Percentiles rank a stretch among this genome's conserved stretches.
These are phyloP conservation scores for Ramaria sp. DNA, from an alignment of 768 basidiomycete genomes.

Conservation along the genomic window DNA sequence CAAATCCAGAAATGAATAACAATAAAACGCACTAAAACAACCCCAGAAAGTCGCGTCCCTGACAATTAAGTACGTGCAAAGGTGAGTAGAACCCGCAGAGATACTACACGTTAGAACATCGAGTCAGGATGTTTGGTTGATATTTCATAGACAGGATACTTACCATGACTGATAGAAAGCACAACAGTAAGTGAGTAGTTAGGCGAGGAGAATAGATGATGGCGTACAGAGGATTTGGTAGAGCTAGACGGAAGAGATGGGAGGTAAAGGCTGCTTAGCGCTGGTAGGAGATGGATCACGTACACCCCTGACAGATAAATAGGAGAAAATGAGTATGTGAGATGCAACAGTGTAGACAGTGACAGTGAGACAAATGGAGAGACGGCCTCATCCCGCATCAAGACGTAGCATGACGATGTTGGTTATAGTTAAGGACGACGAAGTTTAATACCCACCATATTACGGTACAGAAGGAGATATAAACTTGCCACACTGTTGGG, in stretches of 20 bases:
- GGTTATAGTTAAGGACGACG: background rate
- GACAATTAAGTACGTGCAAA: conserved; percentile 14
- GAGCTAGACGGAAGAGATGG: background rate
- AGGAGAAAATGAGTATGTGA: background rate
- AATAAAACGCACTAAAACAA: conserved; percentile 13
- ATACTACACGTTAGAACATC: conserved; percentile 1
- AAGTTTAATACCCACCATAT: conserved; percentile 14
- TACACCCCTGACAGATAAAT: background rate
- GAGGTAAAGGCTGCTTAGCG: background rate
- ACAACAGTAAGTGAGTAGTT: background rate
- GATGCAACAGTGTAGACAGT: background rate
- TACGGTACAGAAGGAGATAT: conserved; percentile 18
- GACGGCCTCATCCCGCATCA: background rate
- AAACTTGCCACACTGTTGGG: conserved; percentile 20
- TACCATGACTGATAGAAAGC: background rate
- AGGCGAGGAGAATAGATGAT: background rate
- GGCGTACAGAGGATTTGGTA: background rate
- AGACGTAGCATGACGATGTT: background rate
- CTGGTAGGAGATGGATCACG: background rate
- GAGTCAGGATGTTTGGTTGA: background rate
- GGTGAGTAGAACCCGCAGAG: conserved; percentile 18
- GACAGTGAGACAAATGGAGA: background rate
- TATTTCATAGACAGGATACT: background rate
- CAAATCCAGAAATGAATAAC: background rate
- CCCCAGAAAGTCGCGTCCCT: conserved; percentile 21